Evolutionary conservation across 306 rosid species (phyloP), one percentile per base, ranked within the genome.

Genomic region (Cicer yamashitae): DNA sequence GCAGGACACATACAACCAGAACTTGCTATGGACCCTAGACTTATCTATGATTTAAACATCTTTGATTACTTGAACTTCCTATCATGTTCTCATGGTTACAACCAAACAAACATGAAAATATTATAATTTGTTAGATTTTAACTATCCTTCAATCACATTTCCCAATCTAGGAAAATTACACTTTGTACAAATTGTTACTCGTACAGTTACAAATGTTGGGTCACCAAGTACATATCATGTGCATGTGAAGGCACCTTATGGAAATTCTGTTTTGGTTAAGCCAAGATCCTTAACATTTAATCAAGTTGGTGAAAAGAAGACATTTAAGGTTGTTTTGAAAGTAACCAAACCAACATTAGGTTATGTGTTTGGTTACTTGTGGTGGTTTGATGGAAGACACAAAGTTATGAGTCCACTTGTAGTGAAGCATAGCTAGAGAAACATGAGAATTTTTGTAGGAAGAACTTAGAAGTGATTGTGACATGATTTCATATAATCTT

Each of bases 1-100:
- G 72, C 89, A 1, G 96, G 93, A 17, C 96, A 91, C 41, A 69
- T 91, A 43, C 74, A 81, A 54, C 93, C 93, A 34, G 84, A 86
- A 76, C 78, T 48, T 7, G 93, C 92, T 10, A 74, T 79, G 84
- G 86, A 86, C 58, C 96, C 93, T 1, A 93, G 93, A 7, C 92
- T 89, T 3, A 47, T 91, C n/a, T 91, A 89, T 65, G 89, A 89
- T 75, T 77, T 84, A 10, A 77, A 18, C 20, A 18, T 18, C 20
- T 0, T 20, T 2, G 93, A 91, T 77, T 87, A 87, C 89, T 74
- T 91, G 79, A 87, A 87, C 83, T 86, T 89, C 86, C 60, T 91
- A 69, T 18, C 20, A 18, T 91, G 93, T 30, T 84, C 87, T 56
- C 86, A 75, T 43, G 93, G 93, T 73, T 87, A 91, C 84, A 88